Percentiles rank a stretch among this genome's conserved stretches.
Conservation (phyloP, 306 rosid genomes). For the Cicer cuneatum region DNA sequence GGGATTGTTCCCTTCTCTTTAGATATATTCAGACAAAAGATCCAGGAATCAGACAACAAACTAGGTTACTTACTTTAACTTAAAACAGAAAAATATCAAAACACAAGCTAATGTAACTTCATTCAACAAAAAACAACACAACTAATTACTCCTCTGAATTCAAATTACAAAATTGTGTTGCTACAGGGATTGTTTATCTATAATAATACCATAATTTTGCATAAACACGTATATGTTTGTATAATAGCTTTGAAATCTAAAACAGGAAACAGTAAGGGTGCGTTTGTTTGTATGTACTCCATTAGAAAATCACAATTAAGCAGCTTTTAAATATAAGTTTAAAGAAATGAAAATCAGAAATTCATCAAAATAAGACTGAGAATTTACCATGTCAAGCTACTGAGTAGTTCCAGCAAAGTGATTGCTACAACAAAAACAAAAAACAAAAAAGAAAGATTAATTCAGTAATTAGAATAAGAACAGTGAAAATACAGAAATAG, state of each 20-base stretch:
- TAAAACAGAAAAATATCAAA: not conserved
- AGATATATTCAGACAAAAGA: conserved; percentile 38
- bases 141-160: not conserved
- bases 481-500: not conserved
- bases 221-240: not conserved
- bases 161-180: not conserved
- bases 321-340: not conserved
- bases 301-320: not conserved
- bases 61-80: conserved; percentile 11
- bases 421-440: conserved; percentile 7
- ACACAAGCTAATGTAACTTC: not conserved
- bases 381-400: conserved; percentile 50
- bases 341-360: not conserved
- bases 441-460: not conserved
- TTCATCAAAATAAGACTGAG: conserved; percentile 18
- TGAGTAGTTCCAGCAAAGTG: conserved; percentile 28
- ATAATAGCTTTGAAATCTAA: too few species aligned
- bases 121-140: not conserved
- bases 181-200: not conserved
- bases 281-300: not conserved
- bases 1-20: conserved; percentile 47
- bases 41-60: conserved; percentile 39
- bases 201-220: not conserved
- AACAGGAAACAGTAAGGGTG: too few species aligned
- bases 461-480: not conserved